Conservation (phyloP, 768 basidiomycete species). For the Paxillus involutus region DNA sequence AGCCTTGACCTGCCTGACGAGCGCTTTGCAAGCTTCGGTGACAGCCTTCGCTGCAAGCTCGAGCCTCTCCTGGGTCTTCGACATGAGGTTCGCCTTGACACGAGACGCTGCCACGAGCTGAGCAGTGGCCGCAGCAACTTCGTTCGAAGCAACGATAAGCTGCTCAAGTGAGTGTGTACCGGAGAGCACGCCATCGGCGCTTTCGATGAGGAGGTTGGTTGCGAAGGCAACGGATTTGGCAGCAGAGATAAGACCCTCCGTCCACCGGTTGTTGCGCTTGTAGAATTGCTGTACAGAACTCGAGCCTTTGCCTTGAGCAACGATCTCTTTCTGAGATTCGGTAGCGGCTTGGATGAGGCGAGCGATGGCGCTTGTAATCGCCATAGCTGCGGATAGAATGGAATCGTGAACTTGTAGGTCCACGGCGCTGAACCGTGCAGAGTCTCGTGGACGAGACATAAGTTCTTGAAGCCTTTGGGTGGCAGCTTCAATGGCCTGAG, state of each 20-base stretch:
- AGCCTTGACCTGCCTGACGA: slow-evolving; percentile 95
- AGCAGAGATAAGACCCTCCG: slow-evolving; percentile 96
- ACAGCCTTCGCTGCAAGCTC: slow-evolving; percentile 97
- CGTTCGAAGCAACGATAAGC: slow-evolving; percentile 99
- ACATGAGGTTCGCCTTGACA: slow-evolving; percentile 98
- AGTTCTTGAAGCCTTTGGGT: slow-evolving; percentile 88
- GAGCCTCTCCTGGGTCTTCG: slow-evolving; percentile 94
- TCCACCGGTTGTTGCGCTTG: slow-evolving; percentile 99
- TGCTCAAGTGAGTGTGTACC: slow-evolving; percentile 98
- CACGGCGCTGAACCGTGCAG: slow-evolving; percentile 82
- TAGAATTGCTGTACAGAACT: slow-evolving; percentile 96
- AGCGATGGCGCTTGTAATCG: slow-evolving; percentile 93
- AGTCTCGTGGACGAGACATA: slow-evolving; percentile 88
- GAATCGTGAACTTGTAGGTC: slow-evolving; percentile 98
- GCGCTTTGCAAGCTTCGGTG: slow-evolving; percentile 94
- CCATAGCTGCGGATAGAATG: slow-evolving; percentile 89
- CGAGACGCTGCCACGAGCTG: slow-evolving; percentile 98
- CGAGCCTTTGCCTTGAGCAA: slow-evolving; percentile 91
- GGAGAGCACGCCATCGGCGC: slow-evolving; percentile 94
- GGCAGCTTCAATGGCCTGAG: slow-evolving; percentile 90
- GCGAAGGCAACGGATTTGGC: slow-evolving; percentile 98
- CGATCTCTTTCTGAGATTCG: slow-evolving; percentile 97
- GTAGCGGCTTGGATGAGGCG: slow-evolving; percentile 96
- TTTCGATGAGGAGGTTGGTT: slow-evolving; percentile 93
- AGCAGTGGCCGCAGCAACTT: slow-evolving; percentile 95